Percentiles rank a stretch among this genome's conserved stretches.
These are phyloP conservation scores for Cercospora sp. DNA, from an alignment of 2,329 filamentous ascomycete species.

Conservation along the genomic window DNA sequence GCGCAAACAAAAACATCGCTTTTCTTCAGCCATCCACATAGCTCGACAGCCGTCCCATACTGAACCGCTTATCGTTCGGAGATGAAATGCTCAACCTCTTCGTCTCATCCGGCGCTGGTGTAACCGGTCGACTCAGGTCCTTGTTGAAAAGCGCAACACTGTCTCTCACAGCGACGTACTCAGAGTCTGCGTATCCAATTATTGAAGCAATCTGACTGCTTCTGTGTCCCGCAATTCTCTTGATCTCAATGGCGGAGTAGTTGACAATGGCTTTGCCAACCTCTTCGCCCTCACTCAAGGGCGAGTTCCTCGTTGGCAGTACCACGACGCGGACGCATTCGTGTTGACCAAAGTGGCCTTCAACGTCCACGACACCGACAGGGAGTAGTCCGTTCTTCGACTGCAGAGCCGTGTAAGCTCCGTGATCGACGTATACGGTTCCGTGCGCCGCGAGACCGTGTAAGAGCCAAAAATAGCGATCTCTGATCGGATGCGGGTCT, in stretches of 20 bases:
- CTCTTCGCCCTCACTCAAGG: conserved; percentile 52
- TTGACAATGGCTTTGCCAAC: conserved; percentile 90
- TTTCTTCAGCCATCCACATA: conserved; percentile 33
- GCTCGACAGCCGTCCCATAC: conserved; percentile 33
- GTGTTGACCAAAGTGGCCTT: conserved; percentile 85
- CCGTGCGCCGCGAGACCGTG: conserved; percentile 90
- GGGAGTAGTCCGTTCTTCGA: conserved; percentile 86
- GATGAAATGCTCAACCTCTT: conserved; percentile 24
- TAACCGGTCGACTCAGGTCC: conserved; percentile 35
- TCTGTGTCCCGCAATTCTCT: conserved; percentile 77
- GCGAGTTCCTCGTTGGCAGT: conserved; percentile 59
- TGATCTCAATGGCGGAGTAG: conserved; percentile 83
- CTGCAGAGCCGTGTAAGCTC: conserved; percentile 75
- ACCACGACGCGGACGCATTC: conserved; percentile 87
- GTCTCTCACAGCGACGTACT: conserved; percentile 87
- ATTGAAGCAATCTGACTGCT: conserved; percentile 77
- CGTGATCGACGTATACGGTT: conserved; percentile 88
- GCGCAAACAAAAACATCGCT: background rate
- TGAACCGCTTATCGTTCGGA: conserved; percentile 24
- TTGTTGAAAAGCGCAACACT: conserved; percentile 73
- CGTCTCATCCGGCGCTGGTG: conserved; percentile 28
- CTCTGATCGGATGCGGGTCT: conserved; percentile 78
- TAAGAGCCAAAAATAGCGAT: conserved; percentile 95
- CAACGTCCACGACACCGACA: conserved; percentile 85
- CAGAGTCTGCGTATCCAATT: conserved; percentile 88